A percentile compares a stretch with the other conserved stretches of the same genome.
These are phyloP conservation scores for Tetrastigma voinierianum DNA, from an alignment of 164 flowering plant genomes.

Conservation along the genomic window DNA sequence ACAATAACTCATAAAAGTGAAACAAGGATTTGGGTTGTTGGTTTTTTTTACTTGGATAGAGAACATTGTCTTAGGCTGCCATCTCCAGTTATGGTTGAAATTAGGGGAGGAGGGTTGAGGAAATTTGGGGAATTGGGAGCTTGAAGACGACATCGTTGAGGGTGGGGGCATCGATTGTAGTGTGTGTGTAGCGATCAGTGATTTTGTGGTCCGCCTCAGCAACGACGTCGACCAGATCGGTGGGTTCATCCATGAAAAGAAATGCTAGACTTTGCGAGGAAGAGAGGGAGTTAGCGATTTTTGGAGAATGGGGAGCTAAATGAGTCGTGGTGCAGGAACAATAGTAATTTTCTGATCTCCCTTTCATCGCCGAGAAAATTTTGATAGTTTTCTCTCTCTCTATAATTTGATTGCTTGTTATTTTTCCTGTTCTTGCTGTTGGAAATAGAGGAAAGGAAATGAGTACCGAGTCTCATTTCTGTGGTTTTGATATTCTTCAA, in stretches of 20 bases:
- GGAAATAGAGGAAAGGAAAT: no score
- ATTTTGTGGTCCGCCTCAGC: slow-evolving; percentile 21
- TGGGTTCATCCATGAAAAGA: slow-evolving; percentile 73
- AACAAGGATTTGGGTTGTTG: no score
- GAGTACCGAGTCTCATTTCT: no score
- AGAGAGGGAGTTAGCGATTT: slow-evolving; percentile 82
- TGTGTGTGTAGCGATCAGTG: slow-evolving; percentile 34
- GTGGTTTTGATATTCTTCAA: no score
- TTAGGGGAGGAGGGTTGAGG: not conserved
- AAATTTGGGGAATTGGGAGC: no score
- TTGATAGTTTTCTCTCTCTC: slow-evolving; percentile 13
- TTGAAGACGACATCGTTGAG: no score
- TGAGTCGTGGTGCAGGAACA: slow-evolving; percentile 79
- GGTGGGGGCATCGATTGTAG: slow-evolving; percentile 34
- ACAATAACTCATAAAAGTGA: no score
- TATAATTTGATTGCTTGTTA: not conserved
- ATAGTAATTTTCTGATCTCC: slow-evolving; percentile 75
- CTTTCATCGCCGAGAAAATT: slow-evolving; percentile 61
- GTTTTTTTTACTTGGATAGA: no score
- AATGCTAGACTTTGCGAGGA: slow-evolving; percentile 89
- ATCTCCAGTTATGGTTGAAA: no score
- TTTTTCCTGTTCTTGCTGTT: not conserved
- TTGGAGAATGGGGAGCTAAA: no score
- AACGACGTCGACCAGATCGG: slow-evolving; percentile 36
- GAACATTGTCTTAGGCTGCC: no score